Evolutionary conservation across 2,329 filamentous ascomycete species (phyloP), one percentile per base, ranked within the genome.

Genomic region (Aspergillus brasiliensis): DNA sequence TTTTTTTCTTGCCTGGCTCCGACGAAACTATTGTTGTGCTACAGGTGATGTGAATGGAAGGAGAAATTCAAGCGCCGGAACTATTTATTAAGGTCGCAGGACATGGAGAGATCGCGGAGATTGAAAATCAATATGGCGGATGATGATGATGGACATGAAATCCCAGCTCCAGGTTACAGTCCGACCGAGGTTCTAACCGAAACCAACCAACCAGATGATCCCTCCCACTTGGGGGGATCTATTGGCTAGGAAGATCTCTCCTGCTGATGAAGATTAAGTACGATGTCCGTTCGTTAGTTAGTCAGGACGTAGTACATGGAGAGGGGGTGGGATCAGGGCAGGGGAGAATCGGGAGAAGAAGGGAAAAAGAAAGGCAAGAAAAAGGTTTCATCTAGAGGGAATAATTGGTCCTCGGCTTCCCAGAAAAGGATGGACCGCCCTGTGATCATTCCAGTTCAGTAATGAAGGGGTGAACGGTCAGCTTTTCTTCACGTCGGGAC

Each of bases 371-470:
- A 53, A 15, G n/a, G n/a, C n/a, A n/a, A 38, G 37, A 27, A 51
- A 23, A 51, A 48, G 25, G 42, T 57, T 56, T 40, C 53, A 28
- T 25, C 25, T 53, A 59, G 57, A 40, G 38, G 19, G 47, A 60
- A 59, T 63, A 55, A 62, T 65, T 65, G 64, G 59, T 59, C 55
- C 49, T 49, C 51, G 52, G 54, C 54, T 61, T 34, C 51, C 61
- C 56, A 56, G 58, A 54, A 49, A 54, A 46, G 59, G 54, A 55
- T 46, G 58, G 46, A 49, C 54, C 56, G 28, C 54, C 59, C 49
- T 66, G 48, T 61, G 58, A 66, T 58, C 60, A 63, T 65, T 63
- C 60, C 62, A 40, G 51, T 34, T 52, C 52, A 62, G 63, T 62
- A 62, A 66, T 65, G 63, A 66, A 66, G 64, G 64, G 62, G 58